These are phyloP conservation scores for Lathyrus oleraceus DNA, from an alignment of 306 rosid genomes.

Conservation along the genomic window DNA sequence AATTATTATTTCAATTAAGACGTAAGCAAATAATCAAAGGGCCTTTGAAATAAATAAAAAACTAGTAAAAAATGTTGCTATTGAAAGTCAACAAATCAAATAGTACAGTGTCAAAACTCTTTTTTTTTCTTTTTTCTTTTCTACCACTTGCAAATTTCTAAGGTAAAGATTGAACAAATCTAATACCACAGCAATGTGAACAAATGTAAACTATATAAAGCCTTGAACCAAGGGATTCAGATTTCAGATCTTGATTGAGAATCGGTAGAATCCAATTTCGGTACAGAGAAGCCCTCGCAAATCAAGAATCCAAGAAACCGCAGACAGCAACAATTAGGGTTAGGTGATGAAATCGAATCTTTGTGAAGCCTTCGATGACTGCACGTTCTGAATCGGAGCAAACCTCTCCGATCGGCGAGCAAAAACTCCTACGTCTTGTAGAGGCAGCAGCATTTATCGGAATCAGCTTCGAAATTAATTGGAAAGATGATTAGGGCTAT, in stretches of 20 bases:
- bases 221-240: constrained; percentile 8
- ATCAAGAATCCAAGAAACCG: constrained; percentile 21
- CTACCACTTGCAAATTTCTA: constrained; percentile 50
- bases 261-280: constrained; percentile 29
- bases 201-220: constrained; percentile 41
- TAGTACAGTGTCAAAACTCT: constrained; percentile 68
- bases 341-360: neutral
- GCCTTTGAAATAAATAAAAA: constrained; percentile 42
- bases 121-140: constrained; percentile 4
- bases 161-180: constrained; percentile 56
- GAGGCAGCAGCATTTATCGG: neutral
- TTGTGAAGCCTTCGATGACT: neutral
- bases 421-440: neutral
- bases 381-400: neutral
- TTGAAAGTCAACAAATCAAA: constrained; percentile 55
- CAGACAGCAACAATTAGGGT: constrained; percentile 14
- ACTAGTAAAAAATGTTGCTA: constrained; percentile 51
- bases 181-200: constrained; percentile 53
- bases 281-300: constrained; percentile 30
- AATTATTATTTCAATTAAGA: constrained; percentile 55
- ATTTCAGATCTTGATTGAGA: constrained; percentile 8
- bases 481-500: too few relatives aligned
- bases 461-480: neutral
- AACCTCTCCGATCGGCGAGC: constrained; percentile 30
- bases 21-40: constrained; percentile 50